phyloP scores from a whole-genome alignment of 805 yeast species.

The Suhomyces xylopsoci region DNA sequence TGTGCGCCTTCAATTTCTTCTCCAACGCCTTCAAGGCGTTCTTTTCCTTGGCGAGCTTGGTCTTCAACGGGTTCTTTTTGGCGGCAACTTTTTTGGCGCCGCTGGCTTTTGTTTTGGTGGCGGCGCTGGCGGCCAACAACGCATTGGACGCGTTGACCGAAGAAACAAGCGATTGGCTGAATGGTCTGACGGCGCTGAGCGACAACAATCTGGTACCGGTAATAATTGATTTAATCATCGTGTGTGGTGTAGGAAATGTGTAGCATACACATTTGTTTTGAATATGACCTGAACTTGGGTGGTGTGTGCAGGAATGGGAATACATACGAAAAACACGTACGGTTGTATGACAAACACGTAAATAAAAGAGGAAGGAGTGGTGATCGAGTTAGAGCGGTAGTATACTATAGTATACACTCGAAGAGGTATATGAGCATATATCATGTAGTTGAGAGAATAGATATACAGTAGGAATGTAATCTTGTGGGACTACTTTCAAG shows the following conservation, averaged over 20 bases:
- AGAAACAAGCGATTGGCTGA: not conserved
- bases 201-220: not conserved
- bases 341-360: too few species aligned
- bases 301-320: too few species aligned
- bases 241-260: not conserved
- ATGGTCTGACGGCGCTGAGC: not conserved
- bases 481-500: too few species aligned
- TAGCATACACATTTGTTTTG: not conserved
- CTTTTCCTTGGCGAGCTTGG: constrained; percentile 17
- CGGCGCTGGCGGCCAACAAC: not conserved
- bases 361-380: too few species aligned
- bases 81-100: not conserved
- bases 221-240: not conserved
- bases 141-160: not conserved
- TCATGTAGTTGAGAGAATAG: too few species aligned
- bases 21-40: constrained; percentile 11
- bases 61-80: constrained; percentile 15
- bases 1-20: constrained; percentile 17
- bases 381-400: too few species aligned
- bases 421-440: too few species aligned
- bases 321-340: too few species aligned
- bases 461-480: too few species aligned
- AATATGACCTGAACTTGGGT: not conserved
- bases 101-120: not conserved
- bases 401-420: too few species aligned